Percentiles rank a stretch among this genome's conserved stretches.
These are phyloP conservation scores for Paecilomyces sp. DNA, from an alignment of 2,329 filamentous ascomycete species.

Conservation along the genomic window DNA sequence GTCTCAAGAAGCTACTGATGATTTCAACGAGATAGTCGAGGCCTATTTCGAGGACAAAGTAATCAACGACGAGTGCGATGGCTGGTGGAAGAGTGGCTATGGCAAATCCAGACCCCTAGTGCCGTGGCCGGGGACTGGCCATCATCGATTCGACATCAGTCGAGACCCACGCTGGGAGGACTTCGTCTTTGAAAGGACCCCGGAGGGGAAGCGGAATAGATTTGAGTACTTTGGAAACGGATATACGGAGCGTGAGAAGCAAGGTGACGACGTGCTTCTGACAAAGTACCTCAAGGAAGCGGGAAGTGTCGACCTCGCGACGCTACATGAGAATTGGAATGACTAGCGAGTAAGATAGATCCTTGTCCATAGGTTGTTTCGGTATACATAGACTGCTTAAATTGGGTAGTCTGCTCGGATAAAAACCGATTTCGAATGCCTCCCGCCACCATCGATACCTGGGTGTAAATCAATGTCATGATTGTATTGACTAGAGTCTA, in stretches of 20 bases:
- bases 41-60: constrained; percentile 3
- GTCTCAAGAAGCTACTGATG: constrained; percentile 4
- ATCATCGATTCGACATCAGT: constrained; percentile 4
- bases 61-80: constrained; percentile 1
- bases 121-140: constrained; percentile 3
- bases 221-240: constrained; percentile 5
- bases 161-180: constrained; percentile 4
- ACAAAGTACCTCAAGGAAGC: constrained; percentile 4
- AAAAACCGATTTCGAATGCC: no score
- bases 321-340: constrained; percentile 5
- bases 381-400: no score
- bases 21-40: constrained; percentile 1
- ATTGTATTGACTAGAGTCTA: background rate
- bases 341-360: background rate
- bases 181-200: constrained; percentile 2
- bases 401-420: no score
- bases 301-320: constrained; percentile 2
- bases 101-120: constrained; percentile 1
- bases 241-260: constrained; percentile 2
- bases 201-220: constrained; percentile 1
- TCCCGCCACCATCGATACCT: no score
- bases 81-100: constrained; percentile 4
- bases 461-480: no score
- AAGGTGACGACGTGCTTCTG: background rate
- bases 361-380: no score